Percentiles rank a stretch among this genome's conserved stretches.
phyloP scores from a whole-genome alignment of 768 basidiomycete genomes.

The Panaeolus papilionaceus region DNA sequence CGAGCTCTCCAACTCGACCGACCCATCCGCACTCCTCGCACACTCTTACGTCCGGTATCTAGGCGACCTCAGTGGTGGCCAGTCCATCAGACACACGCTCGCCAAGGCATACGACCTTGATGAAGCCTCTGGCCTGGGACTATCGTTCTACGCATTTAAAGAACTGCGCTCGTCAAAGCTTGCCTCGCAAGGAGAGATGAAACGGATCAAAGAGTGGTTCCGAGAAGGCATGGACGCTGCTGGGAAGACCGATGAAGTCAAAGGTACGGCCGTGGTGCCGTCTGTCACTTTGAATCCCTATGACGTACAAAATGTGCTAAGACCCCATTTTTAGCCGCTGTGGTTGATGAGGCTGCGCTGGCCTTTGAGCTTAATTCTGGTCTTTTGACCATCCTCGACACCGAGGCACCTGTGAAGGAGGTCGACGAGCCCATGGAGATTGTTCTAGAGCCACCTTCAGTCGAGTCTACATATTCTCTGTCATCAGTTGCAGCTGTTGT shows the following conservation, averaged over 20 bases:
- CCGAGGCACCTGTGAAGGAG: conserved; percentile 23
- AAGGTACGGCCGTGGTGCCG: conserved; percentile 38
- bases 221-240: conserved; percentile 59
- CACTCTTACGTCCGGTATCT: conserved; percentile 87
- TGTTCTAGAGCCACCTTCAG: conserved; percentile 8
- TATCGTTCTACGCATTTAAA: conserved; percentile 74
- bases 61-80: conserved; percentile 82
- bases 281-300: background rate
- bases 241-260: conserved; percentile 47
- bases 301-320: conserved; percentile 2
- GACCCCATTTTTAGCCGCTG: conserved; percentile 39
- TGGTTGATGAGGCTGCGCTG: conserved; percentile 53
- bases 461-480: conserved; percentile 33
- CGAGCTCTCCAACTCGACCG: conserved; percentile 48
- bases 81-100: conserved; percentile 67
- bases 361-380: conserved; percentile 57
- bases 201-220: conserved; percentile 78
- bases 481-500: conserved; percentile 43
- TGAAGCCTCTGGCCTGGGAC: conserved; percentile 54
- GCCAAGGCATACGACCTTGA: conserved; percentile 71
- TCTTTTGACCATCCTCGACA: conserved; percentile 47
- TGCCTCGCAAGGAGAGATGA: conserved; percentile 65
- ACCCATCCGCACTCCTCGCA: conserved; percentile 64
- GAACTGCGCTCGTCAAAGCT: conserved; percentile 52
- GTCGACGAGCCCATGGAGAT: conserved; percentile 20